Conservation (phyloP, 208 protist species). For the Acanthamoeba healyi region DNA sequence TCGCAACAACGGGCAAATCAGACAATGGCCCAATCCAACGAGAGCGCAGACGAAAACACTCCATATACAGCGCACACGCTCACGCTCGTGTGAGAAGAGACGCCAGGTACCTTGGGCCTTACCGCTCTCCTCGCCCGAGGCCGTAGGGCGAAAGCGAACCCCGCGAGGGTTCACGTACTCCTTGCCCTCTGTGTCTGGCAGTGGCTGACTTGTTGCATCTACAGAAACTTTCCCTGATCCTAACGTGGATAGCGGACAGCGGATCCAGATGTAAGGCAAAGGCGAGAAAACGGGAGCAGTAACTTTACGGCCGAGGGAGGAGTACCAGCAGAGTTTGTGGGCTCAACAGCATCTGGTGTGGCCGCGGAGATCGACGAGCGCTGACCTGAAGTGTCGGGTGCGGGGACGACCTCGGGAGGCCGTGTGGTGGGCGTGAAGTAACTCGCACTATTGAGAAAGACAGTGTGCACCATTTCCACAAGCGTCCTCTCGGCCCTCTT, state of each 20-base stretch:
- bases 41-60: no score
- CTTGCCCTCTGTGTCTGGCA: neutral
- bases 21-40: neutral
- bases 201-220: neutral
- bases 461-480: slow-evolving; percentile 43
- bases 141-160: slow-evolving; percentile 38
- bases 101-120: neutral
- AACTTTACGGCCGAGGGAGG: no score
- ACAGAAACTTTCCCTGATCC: neutral
- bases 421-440: slow-evolving; percentile 23
- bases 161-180: slow-evolving; percentile 66
- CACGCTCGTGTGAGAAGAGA: neutral
- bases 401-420: neutral
- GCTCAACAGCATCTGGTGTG: no score
- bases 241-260: no score
- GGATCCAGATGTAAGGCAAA: no score
- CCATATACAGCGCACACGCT: no score
- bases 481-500: slow-evolving; percentile 29
- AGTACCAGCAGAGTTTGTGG: no score
- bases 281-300: no score
- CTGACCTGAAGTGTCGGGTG: no score
- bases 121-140: slow-evolving; percentile 31
- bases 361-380: neutral
- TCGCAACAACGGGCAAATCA: neutral
- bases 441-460: slow-evolving; percentile 28